Conservation (phyloP, 495 filamentous ascomycete genomes). For the Apiosordaria backusii region DNA sequence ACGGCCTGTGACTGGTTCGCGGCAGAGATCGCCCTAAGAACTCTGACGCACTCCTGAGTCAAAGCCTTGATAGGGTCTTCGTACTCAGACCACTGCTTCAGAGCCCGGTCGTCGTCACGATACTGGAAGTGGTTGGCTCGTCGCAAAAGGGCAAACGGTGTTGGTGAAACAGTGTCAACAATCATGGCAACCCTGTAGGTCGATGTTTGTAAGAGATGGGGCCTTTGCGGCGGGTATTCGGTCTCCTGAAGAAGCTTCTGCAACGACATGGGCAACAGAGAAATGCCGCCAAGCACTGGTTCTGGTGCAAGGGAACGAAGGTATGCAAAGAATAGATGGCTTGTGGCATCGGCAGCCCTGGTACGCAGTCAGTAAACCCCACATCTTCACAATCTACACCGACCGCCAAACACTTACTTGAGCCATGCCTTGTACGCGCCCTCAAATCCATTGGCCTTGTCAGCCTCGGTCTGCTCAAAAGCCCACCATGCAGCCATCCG, state of each 20-base stretch:
- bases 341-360: constrained; percentile 91
- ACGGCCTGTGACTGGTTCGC: constrained; percentile 73
- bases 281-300: constrained; percentile 67
- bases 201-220: constrained; percentile 69
- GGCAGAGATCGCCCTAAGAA: constrained; percentile 82
- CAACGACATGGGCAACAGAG: constrained; percentile 80
- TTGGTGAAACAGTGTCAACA: constrained; percentile 91
- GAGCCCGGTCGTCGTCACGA: constrained; percentile 75
- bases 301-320: constrained; percentile 85
- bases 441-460: constrained; percentile 88
- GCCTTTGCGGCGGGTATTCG: constrained; percentile 86
- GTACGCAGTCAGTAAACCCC: constrained; percentile 22
- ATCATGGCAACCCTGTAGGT: constrained; percentile 95
- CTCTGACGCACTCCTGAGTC: constrained; percentile 89
- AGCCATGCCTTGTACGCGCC: constrained; percentile 87
- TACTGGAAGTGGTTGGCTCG: constrained; percentile 95
- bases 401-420: constrained; percentile 27
- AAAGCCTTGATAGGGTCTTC: constrained; percentile 86
- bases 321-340: constrained; percentile 97
- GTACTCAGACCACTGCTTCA: constrained; percentile 79
- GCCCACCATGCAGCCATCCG: constrained; percentile 98
- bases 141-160: constrained; percentile 85
- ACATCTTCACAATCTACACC: neutral
- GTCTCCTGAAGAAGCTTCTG: constrained; percentile 87
- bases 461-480: constrained; percentile 81